Percentiles rank a stretch among this genome's conserved stretches.
Conservation (phyloP, 129 eudicot species). For the Tagetes erecta region DNA sequence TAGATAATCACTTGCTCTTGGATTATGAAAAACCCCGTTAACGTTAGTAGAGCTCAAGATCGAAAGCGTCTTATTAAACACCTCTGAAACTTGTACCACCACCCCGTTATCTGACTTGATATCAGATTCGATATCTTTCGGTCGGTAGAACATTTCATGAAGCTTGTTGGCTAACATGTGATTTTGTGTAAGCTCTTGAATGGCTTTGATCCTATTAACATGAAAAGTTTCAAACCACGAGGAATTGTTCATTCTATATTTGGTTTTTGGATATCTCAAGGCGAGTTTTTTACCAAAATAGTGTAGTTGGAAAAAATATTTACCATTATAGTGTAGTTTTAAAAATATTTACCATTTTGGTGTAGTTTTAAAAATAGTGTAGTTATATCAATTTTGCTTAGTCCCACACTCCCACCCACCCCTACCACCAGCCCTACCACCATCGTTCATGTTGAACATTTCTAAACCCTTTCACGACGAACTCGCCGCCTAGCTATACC, state of each 20-base stretch:
- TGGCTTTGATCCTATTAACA: conserved; percentile 18
- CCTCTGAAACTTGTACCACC: conserved; percentile 15
- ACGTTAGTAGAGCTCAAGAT: conserved; percentile 17
- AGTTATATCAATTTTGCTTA: too few species aligned
- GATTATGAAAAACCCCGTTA: conserved; percentile 17
- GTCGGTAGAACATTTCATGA: conserved; percentile 1
- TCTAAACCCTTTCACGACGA: too few species aligned
- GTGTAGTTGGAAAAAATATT: too few species aligned
- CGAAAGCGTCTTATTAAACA: conserved; percentile 24
- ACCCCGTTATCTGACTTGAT: conserved; percentile 19
- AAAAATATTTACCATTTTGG: too few species aligned
- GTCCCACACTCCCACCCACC: too few species aligned
- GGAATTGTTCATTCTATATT: conserved; percentile 18
- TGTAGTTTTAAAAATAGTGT: too few species aligned
- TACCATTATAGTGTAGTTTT: too few species aligned
- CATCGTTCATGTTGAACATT: too few species aligned
- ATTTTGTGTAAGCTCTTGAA: conserved; percentile 33
- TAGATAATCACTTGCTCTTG: conserved; percentile 6
- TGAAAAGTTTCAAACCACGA: conserved; percentile 27
- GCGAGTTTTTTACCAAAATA: too few species aligned
- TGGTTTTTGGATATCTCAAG: neutral
- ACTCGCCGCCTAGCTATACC: too few species aligned
- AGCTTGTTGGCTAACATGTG: conserved; percentile 21
- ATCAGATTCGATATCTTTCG: neutral
- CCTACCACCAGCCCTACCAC: too few species aligned